phyloP scores from a whole-genome alignment of 352 stramenopile genomes.

The Phytophthora ramorum region DNA sequence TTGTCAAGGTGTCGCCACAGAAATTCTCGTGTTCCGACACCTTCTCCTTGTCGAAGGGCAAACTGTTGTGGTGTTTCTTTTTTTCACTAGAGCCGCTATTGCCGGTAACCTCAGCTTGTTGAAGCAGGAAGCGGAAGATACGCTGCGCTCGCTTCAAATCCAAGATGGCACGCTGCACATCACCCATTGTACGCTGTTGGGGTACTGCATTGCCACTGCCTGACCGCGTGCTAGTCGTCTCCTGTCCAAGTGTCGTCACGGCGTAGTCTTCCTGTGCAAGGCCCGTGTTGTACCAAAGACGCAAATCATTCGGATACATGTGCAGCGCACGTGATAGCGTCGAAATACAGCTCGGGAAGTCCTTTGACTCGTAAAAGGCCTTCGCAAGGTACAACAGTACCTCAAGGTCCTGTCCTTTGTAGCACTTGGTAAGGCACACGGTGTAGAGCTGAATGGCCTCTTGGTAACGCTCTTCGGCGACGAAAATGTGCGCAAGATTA shows the following conservation, averaged over 20 bases:
- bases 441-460: slow-evolving; percentile 97
- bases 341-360: slow-evolving; percentile 89
- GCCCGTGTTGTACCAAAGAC: slow-evolving; percentile 88
- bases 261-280: slow-evolving; percentile 90
- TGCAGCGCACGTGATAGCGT: slow-evolving; percentile 82
- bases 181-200: slow-evolving; percentile 82
- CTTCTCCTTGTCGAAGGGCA: slow-evolving; percentile 90
- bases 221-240: slow-evolving; percentile 51
- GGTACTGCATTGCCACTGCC: slow-evolving; percentile 42
- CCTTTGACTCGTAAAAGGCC: slow-evolving; percentile 91
- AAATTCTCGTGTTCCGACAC: slow-evolving; percentile 89
- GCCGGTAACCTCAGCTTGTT: slow-evolving; percentile 60
- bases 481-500: slow-evolving; percentile 97
- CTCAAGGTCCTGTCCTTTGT: slow-evolving; percentile 87
- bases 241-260: slow-evolving; percentile 81
- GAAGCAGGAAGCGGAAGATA: slow-evolving; percentile 85
- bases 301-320: slow-evolving; percentile 80
- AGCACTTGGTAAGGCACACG: slow-evolving; percentile 91
- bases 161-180: slow-evolving; percentile 89
- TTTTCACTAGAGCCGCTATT: slow-evolving; percentile 33
- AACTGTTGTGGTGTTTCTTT: slow-evolving; percentile 67
- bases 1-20: slow-evolving; percentile 85
- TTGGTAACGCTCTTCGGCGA: slow-evolving; percentile 96
- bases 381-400: slow-evolving; percentile 88
- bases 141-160: slow-evolving; percentile 85